These are phyloP conservation scores for Tetragonia tetragonoides DNA, from an alignment of 148 eudicot genomes.

Conservation along the genomic window DNA sequence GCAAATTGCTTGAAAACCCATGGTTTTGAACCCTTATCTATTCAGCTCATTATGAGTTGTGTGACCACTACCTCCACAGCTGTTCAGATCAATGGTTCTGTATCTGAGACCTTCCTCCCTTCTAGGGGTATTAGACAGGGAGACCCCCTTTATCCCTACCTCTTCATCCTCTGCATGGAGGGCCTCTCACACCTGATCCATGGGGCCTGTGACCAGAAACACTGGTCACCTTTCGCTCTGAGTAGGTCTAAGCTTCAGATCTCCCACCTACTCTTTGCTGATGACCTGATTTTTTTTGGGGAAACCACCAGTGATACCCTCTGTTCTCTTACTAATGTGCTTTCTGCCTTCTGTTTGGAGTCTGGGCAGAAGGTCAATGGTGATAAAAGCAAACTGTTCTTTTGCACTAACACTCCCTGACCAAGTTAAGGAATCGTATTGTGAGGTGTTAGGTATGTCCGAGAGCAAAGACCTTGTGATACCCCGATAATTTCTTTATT, in stretches of 20 bases:
- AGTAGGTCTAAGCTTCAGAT: neutral
- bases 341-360: neutral
- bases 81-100: neutral
- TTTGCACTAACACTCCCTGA: neutral
- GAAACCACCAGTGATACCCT: neutral
- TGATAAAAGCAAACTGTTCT: neutral
- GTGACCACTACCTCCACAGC: neutral
- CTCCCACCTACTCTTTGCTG: neutral
- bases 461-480: neutral
- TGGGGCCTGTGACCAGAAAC: neutral
- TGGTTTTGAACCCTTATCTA: neutral
- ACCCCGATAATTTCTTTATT: too few species aligned
- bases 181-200: neutral
- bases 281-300: neutral
- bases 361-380: neutral
- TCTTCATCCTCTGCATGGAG: neutral
- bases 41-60: neutral
- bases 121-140: constrained; percentile 4
- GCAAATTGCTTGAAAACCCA: neutral
- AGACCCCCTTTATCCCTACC: constrained; percentile 8
- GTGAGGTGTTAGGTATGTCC: neutral
- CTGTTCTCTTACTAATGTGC: too few species aligned
- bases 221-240: neutral
- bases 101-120: neutral
- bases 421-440: too few species aligned